Evolutionary conservation across 2,329 filamentous ascomycete species (phyloP).

Genomic region (Claviceps paspali): DNA sequence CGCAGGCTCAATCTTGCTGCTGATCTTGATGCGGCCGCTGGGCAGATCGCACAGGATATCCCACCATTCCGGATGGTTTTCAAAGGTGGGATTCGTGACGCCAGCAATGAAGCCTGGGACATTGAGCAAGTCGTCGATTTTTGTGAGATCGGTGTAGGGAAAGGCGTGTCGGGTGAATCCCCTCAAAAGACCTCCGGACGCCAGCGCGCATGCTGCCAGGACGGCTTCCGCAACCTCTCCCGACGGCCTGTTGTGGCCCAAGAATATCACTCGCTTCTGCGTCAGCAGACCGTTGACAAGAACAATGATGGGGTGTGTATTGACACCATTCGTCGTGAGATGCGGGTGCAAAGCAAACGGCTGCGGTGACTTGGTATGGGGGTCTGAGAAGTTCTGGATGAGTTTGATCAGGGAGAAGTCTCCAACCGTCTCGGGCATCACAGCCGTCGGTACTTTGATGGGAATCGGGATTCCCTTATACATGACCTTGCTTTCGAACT

Average conservation of each 20-base stretch:
- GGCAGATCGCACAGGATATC: constrained; percentile 88
- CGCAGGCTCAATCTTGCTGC: constrained; percentile 68
- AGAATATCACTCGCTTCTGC: constrained; percentile 89
- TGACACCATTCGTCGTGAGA: constrained; percentile 77
- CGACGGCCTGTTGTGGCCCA: constrained; percentile 88
- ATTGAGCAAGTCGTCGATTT: constrained; percentile 89
- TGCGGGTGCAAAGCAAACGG: constrained; percentile 80
- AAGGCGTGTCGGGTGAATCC: constrained; percentile 95
- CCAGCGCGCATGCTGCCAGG: constrained; percentile 85
- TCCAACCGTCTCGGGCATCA: constrained; percentile 89
- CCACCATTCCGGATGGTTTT: constrained; percentile 95
- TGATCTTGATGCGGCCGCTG: constrained; percentile 88
- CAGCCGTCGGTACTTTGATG: constrained; percentile 86
- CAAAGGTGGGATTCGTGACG: constrained; percentile 93
- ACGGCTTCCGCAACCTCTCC: constrained; percentile 97
- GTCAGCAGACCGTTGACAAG: constrained; percentile 89
- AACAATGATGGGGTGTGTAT: constrained; percentile 88
- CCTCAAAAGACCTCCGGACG: constrained; percentile 77
- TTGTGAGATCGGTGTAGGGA: constrained; percentile 93
- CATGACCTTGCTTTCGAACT: constrained; percentile 88
- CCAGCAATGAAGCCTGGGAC: constrained; percentile 96
- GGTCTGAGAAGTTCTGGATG: constrained; percentile 80
- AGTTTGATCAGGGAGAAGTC: constrained; percentile 97
- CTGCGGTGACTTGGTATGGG: constrained; percentile 69
- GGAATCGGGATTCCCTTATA: constrained; percentile 96